Percentiles rank a stretch among this genome's conserved stretches.
Evolutionary conservation across 768 basidiomycete species (phyloP).

Genomic region (Tulasnella sp.): DNA sequence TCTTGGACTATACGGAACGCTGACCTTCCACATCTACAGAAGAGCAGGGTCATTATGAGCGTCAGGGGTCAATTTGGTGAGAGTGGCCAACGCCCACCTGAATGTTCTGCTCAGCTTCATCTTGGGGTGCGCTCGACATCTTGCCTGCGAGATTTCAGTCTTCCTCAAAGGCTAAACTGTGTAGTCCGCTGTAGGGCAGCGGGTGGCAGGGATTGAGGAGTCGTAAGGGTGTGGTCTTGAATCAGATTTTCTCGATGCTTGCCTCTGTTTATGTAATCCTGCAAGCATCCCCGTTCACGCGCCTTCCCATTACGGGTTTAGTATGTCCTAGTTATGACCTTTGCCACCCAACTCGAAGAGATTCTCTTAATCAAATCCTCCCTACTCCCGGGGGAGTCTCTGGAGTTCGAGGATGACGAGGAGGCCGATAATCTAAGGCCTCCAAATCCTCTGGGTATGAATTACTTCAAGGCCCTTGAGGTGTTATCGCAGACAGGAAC

Average conservation of each 20-base stretch:
- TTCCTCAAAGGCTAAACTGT: neutral
- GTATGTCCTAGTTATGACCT: constrained; percentile 26
- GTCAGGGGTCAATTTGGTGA: neutral
- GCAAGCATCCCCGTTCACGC: neutral
- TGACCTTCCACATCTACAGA: constrained; percentile 24
- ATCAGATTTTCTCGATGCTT: constrained; percentile 3
- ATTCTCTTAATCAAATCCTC: constrained; percentile 59
- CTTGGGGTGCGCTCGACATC: constrained; percentile 28
- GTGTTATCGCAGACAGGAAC: neutral
- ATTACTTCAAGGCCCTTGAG: neutral
- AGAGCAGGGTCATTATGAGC: neutral
- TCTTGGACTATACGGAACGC: neutral
- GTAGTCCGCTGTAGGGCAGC: neutral
- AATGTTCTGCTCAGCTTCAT: constrained; percentile 82
- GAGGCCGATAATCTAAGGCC: neutral
- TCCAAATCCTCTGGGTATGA: neutral
- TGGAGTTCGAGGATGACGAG: constrained; percentile 30
- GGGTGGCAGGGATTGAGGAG: neutral
- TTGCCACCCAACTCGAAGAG: constrained; percentile 47
- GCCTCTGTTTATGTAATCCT: neutral
- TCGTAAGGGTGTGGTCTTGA: constrained; percentile 6
- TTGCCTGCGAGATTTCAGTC: neutral
- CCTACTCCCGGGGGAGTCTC: constrained; percentile 57
- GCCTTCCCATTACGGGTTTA: neutral
- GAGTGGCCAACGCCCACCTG: constrained; percentile 61